Evolutionary conservation across 2,329 filamentous ascomycete genomes (phyloP).

Genomic region (Hypoxylon sp.): DNA sequence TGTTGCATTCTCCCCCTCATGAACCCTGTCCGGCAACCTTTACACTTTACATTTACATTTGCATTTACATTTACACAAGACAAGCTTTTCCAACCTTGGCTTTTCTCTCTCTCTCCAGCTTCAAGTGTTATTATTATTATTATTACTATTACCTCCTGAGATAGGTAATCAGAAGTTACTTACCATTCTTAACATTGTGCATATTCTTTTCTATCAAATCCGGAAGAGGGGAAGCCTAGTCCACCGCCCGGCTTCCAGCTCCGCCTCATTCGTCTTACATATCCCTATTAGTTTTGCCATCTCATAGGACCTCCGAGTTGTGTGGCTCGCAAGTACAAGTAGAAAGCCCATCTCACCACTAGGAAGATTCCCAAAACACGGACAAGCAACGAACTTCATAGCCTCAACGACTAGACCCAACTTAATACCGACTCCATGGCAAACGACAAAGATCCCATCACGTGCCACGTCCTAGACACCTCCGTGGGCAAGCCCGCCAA

Average conservation of each 20-base stretch:
- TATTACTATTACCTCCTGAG: no score
- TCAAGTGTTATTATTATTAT: no score
- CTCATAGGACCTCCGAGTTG: slow-evolving; percentile 9
- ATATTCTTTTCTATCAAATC: slow-evolving; percentile 10
- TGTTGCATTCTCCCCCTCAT: slow-evolving; percentile 19
- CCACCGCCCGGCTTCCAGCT: slow-evolving; percentile 28
- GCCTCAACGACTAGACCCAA: background rate
- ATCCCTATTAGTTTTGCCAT: slow-evolving; percentile 11
- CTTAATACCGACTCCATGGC: slow-evolving; percentile 38
- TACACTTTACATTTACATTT: no score
- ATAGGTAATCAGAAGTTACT: background rate
- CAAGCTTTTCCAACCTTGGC: background rate
- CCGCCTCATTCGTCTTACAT: slow-evolving; percentile 36
- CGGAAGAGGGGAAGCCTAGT: slow-evolving; percentile 17
- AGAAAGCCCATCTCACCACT: slow-evolving; percentile 12
- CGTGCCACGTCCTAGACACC: slow-evolving; percentile 88
- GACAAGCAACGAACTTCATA: background rate
- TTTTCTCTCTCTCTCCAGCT: slow-evolving; percentile 8
- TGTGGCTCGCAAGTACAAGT: slow-evolving; percentile 30
- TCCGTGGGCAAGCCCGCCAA: slow-evolving; percentile 74
- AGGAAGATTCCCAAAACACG: slow-evolving; percentile 2
- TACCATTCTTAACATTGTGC: slow-evolving; percentile 8
- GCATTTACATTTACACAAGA: no score
- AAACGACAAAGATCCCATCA: slow-evolving; percentile 70
- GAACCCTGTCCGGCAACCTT: background rate